These are phyloP conservation scores for Plasmodium berghei DNA, from an alignment of 169 alveolate genomes.

Conservation along the genomic window DNA sequence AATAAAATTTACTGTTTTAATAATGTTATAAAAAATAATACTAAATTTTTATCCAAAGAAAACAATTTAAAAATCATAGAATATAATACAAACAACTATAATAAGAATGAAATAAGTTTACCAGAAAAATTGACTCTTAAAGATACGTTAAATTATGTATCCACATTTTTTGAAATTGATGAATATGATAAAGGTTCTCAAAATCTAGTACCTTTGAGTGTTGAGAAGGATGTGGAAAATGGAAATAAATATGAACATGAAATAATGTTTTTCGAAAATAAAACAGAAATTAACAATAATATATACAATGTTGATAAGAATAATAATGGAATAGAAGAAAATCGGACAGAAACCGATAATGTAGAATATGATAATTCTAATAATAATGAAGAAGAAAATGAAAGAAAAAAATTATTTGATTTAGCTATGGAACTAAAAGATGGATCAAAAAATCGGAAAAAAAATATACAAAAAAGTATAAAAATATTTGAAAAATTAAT, in stretches of 20 bases:
- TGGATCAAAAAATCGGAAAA: constrained; percentile 47
- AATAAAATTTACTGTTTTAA: constrained; percentile 35
- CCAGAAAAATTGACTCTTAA: too few relatives aligned
- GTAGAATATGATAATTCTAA: background rate
- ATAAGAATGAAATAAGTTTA: too few relatives aligned
- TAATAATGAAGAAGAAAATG: constrained; percentile 5
- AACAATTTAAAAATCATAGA: background rate
- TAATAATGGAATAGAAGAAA: background rate
- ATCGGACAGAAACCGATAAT: background rate
- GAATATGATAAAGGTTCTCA: too few relatives aligned
- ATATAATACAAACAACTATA: background rate
- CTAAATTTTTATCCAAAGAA: constrained; percentile 16
- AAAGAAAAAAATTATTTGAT: constrained; percentile 21
- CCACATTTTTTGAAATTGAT: too few relatives aligned
- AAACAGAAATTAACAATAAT: background rate
- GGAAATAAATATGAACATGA: background rate
- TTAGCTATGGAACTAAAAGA: constrained; percentile 59
- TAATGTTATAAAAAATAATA: constrained; percentile 36
- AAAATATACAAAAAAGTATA: constrained; percentile 51
- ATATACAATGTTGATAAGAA: background rate
- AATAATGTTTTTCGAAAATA: background rate
- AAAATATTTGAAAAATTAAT: constrained; percentile 30
- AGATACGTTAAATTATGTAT: too few relatives aligned
- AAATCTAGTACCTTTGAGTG: too few relatives aligned
- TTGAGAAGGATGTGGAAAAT: background rate